These are phyloP conservation scores for Mycena amicta DNA, from an alignment of 768 basidiomycete species.

Conservation along the genomic window DNA sequence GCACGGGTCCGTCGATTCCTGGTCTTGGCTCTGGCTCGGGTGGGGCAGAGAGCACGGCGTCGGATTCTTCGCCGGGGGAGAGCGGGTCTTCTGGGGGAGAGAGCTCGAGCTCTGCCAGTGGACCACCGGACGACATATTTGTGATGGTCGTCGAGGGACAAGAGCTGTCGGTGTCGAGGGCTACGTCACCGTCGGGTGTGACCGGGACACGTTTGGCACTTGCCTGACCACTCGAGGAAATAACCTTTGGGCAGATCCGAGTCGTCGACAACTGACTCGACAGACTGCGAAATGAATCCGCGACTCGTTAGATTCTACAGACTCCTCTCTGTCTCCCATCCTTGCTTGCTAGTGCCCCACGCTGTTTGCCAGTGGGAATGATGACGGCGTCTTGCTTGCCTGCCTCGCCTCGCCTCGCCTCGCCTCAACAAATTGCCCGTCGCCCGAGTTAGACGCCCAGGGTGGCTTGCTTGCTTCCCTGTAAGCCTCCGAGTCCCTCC, in stretches of 20 bases:
- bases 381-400: not conserved
- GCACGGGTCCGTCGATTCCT: constrained; percentile 77
- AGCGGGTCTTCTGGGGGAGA: not conserved
- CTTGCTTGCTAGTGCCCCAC: not conserved
- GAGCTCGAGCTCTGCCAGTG: not conserved
- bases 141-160: not conserved
- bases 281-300: no score
- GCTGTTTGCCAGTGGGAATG: not conserved
- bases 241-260: no score
- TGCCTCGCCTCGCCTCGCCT: not conserved
- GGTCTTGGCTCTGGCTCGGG: constrained; percentile 68
- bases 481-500: no score
- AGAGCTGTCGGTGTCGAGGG: no score
- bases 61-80: constrained; percentile 48
- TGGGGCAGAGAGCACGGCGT: constrained; percentile 48
- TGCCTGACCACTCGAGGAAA: no score
- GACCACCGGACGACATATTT: not conserved
- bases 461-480: no score
- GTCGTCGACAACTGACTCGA: no score
- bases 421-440: no score
- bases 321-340: not conserved
- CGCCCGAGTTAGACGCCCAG: no score
- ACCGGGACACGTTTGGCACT: no score
- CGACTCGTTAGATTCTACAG: no score
- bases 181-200: no score